These are phyloP conservation scores for Stagonosporopsis chrysanthemi DNA, from an alignment of 2,329 filamentous ascomycete species.

Conservation along the genomic window DNA sequence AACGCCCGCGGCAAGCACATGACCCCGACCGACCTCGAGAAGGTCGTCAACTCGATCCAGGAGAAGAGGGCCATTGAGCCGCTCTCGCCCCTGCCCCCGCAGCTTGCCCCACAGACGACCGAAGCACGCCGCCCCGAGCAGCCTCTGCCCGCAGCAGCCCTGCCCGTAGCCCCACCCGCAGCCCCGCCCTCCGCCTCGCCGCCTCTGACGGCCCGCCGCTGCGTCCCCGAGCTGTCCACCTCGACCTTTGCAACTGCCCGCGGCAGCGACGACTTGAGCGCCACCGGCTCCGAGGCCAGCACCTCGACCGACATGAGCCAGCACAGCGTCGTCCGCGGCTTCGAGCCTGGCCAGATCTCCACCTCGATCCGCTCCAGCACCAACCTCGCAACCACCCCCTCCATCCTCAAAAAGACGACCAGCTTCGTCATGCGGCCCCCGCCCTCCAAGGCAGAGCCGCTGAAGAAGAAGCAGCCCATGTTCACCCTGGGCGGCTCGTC, in stretches of 20 bases:
- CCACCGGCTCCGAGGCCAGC: conserved; percentile 65
- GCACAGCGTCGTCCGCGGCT: conserved; percentile 82
- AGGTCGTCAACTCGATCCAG: conserved; percentile 92
- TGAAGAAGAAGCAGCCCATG: conserved; percentile 72
- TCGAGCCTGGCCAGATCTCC: conserved; percentile 77
- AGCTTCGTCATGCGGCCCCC: conserved; percentile 40
- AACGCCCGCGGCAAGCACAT: conserved; percentile 84
- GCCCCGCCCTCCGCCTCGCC: conserved; percentile 51
- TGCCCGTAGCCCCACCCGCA: too few species aligned
- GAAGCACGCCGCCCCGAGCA: conserved; percentile 17
- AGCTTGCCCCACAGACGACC: conserved; percentile 39
- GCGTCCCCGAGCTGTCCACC: conserved; percentile 65
- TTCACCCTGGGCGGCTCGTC: conserved; percentile 83
- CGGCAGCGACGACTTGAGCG: conserved; percentile 51
- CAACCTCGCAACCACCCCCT: conserved; percentile 63
- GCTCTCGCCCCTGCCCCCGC: conserved; percentile 57
- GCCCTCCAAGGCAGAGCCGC: conserved; percentile 45
- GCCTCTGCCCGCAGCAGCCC: conserved; percentile 4
- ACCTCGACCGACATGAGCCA: conserved; percentile 67
- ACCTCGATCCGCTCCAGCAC: conserved; percentile 71
- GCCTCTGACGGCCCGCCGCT: conserved; percentile 50
- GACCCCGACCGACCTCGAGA: conserved; percentile 89
- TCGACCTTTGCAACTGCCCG: conserved; percentile 62
- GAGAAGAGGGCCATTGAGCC: conserved; percentile 76
- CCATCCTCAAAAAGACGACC: conserved; percentile 64